Base-by-base conservation (phyloP, 2,329 filamentous ascomycete species). In the Onygenales sp. region DNA sequence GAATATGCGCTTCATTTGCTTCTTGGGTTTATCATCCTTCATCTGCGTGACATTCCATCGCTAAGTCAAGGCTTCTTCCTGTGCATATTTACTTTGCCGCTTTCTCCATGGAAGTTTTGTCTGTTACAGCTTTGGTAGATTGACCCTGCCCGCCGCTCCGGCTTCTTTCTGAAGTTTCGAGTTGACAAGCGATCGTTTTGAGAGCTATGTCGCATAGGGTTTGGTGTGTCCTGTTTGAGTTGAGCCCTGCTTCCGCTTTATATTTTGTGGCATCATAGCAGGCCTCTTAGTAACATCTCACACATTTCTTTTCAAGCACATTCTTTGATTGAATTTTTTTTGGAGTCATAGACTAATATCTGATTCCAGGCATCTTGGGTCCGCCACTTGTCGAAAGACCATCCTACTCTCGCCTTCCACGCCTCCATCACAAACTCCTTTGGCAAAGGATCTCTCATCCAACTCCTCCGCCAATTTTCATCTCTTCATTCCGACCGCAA, bases 41-140 rank as follows among this genome's bases (percentile, higher is more conserved):
- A 42, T 39, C 1, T 37, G 31, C 42, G 50, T 51, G 57, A 59
- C 59, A 64, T 69, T 64, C 65, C 66, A 71, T 77, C 80, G 90
- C 93, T 89, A 94, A 93, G 92, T 94, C 87, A 88, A 86, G 85
- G 77, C 82, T 77, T 78, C 81, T 81, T 83, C 84, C 76, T 74
- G 58, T 53, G 54, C 57, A 46, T 50, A 32, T 49, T 49, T 39
- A 31, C 42, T 42, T 21, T 50, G 42, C 50, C 45, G 37, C 47
- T 34, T 21, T 54, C 39, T 51, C 78, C 70, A 84, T 93, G 88
- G 86, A 85, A 84, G 82, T 46, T 74, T 74, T 74, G 81, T 88
- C 91, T 94, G 93, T 98, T 98, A 98, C 88, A 89, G 86, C 86
- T 83, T 88, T 96, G 93, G 93, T 85, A 97, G 82, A 98, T 84